phyloP scores from a whole-genome alignment of 345 rosid species.

The Nephelium lappaceum region DNA sequence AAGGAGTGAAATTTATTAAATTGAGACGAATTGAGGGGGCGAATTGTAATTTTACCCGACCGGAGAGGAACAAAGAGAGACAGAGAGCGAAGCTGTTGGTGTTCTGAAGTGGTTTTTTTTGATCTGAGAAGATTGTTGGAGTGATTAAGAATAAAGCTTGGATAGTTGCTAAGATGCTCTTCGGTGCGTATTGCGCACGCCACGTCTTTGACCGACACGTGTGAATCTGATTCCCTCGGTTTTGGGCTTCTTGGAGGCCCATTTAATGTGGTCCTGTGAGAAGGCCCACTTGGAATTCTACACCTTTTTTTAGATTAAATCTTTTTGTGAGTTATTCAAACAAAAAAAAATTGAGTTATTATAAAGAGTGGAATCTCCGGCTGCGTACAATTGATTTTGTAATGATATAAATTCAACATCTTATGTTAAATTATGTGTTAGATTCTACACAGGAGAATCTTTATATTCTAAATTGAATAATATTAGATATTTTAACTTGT shows the following conservation, averaged over 20 bases:
- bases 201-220: constrained; percentile 3
- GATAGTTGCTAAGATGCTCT: neutral
- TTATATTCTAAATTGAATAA: too few species aligned
- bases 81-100: neutral
- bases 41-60: constrained; percentile 5
- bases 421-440: too few species aligned
- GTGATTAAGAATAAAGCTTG: neutral
- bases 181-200: neutral
- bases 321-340: too few species aligned
- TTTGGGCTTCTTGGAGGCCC: neutral
- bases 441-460: too few species aligned
- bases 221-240: neutral
- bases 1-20: neutral
- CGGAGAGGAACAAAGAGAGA: constrained; percentile 1
- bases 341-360: too few species aligned
- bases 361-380: too few species aligned
- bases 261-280: neutral
- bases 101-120: neutral
- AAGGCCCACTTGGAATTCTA: neutral
- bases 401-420: too few species aligned
- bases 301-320: too few species aligned
- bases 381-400: too few species aligned
- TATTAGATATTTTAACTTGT: too few species aligned
- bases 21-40: neutral
- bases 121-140: constrained; percentile 3